phyloP scores from a whole-genome alignment of 2,329 filamentous ascomycete genomes.

The Sporothrix inflata region DNA sequence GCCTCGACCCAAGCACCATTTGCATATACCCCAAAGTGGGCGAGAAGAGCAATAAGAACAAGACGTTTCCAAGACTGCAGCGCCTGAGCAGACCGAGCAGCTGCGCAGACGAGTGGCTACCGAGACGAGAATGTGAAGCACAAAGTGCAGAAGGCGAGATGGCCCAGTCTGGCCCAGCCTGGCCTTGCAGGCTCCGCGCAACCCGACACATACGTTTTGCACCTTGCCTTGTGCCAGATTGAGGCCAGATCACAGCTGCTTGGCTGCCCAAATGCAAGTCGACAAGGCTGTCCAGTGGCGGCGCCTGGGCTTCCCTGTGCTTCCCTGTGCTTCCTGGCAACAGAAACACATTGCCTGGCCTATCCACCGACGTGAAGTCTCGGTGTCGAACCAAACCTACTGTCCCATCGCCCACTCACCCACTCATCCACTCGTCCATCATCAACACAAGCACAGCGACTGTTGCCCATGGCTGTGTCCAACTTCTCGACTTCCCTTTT shows the following conservation, averaged over 20 bases:
- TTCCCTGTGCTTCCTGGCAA: not conserved
- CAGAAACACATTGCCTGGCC: not conserved
- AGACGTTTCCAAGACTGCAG: too few species aligned
- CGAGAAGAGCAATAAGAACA: too few species aligned
- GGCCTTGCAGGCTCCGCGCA: not conserved
- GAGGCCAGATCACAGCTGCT: not conserved
- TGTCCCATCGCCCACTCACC: not conserved
- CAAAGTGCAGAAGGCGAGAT: not conserved
- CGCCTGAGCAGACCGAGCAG: not conserved
- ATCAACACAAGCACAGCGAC: not conserved
- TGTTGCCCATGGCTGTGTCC: not conserved
- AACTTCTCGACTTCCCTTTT: not conserved
- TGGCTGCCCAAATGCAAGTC: not conserved
- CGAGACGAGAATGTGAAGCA: not conserved
- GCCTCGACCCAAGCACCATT: too few species aligned
- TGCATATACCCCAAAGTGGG: too few species aligned
- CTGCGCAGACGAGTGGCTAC: not conserved
- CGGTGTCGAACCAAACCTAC: not conserved
- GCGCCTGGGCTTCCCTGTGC: not conserved
- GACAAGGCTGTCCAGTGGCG: conserved; percentile 8
- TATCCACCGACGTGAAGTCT: not conserved
- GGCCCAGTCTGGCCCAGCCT: not conserved
- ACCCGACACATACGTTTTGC: not conserved
- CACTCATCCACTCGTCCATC: not conserved
- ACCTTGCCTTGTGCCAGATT: not conserved